phyloP scores from a whole-genome alignment of 805 yeast species.

The Saturnispora bothae region DNA sequence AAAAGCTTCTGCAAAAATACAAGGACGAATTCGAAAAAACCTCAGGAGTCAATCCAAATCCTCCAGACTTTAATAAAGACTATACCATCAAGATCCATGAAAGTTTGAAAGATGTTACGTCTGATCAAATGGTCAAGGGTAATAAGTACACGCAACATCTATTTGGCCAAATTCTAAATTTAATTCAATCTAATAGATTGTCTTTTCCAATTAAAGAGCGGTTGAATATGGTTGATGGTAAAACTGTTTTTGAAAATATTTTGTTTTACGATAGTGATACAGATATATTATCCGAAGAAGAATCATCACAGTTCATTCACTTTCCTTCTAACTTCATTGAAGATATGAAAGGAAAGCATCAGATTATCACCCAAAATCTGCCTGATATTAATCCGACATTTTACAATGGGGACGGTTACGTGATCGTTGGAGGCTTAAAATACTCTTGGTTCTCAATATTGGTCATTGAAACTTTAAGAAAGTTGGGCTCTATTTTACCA shows the following conservation, averaged over 20 bases:
- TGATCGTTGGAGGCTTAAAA: constrained; percentile 35
- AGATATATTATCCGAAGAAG: constrained; percentile 11
- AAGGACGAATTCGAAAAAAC: constrained; percentile 1
- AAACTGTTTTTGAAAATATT: constrained; percentile 16
- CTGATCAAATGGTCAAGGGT: constrained; percentile 20
- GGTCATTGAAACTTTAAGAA: constrained; percentile 32
- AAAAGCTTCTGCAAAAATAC: constrained; percentile 1
- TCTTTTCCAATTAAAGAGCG: constrained; percentile 25
- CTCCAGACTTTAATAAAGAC: constrained; percentile 21
- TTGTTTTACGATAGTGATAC: constrained; percentile 4
- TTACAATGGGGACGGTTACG: constrained; percentile 25
- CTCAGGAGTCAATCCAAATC: constrained; percentile 6
- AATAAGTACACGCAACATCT: constrained; percentile 22
- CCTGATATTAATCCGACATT: constrained; percentile 29
- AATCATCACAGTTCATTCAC: constrained; percentile 8
- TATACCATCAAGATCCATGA: constrained; percentile 20
- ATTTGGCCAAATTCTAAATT: constrained; percentile 21
- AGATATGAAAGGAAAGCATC: constrained; percentile 38
- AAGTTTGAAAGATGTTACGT: constrained; percentile 15
- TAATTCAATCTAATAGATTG: constrained; percentile 22
- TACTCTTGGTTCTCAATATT: constrained; percentile 32
- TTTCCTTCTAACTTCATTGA: constrained; percentile 31
- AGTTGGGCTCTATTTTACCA: constrained; percentile 33
- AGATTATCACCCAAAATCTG: constrained; percentile 32
- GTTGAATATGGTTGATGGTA: constrained; percentile 17